Conservation (phyloP, 2,329 filamentous ascomycete species). For the Trichoderma asperellum region DNA sequence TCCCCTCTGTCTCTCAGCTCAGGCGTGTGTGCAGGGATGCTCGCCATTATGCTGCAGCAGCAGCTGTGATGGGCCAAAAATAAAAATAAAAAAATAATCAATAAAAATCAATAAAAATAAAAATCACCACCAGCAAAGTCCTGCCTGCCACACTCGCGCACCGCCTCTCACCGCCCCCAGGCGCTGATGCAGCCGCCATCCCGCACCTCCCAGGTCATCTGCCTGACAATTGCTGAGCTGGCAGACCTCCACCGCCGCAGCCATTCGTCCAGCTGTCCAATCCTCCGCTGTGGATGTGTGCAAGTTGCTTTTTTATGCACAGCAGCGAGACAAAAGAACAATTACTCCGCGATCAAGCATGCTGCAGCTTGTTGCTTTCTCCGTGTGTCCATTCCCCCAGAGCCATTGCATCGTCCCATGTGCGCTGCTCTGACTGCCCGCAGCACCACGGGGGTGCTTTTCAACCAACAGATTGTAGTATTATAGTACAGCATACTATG, state of each 20-base stretch:
- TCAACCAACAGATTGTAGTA: neutral
- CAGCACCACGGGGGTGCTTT: neutral
- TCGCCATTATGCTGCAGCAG: too few species aligned
- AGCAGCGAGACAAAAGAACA: neutral
- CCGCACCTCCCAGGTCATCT: constrained; percentile 41
- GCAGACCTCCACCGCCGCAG: constrained; percentile 35
- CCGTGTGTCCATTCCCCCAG: neutral
- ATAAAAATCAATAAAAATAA: neutral
- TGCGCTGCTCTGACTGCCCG: neutral
- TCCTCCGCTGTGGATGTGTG: constrained; percentile 12
- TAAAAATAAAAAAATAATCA: neutral
- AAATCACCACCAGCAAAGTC: neutral
- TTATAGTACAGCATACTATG: too few species aligned
- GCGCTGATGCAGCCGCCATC: constrained; percentile 27
- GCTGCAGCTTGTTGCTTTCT: constrained; percentile 1
- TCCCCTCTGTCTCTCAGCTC: neutral
- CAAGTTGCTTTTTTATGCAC: neutral
- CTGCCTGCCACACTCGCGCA: constrained; percentile 3
- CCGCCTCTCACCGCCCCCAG: constrained; percentile 23
- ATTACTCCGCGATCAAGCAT: constrained; percentile 22
- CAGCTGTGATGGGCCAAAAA: neutral
- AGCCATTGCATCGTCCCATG: constrained; percentile 21
- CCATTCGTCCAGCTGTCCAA: constrained; percentile 23
- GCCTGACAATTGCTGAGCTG: constrained; percentile 44
- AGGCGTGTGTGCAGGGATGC: neutral